Percentiles rank a stretch among this genome's conserved stretches.
phyloP scores from a whole-genome alignment of 129 eudicot species.

The Kitagawia praeruptora region DNA sequence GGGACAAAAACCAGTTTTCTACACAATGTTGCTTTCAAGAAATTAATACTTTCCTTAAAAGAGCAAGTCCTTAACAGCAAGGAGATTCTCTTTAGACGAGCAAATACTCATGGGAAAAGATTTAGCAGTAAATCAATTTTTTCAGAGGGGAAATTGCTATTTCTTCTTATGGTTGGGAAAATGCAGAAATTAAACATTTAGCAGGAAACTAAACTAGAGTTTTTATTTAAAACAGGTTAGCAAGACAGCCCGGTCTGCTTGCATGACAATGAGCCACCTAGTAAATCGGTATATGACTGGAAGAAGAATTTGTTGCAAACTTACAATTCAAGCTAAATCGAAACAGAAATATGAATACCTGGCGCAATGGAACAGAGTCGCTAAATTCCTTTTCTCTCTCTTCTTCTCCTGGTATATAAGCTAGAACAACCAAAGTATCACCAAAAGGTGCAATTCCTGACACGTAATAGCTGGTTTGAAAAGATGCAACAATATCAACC shows the following conservation, averaged over 20 bases:
- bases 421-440: constrained; percentile 87
- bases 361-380: constrained; percentile 65
- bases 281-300: background rate
- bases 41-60: too few relatives aligned
- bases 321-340: background rate
- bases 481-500: constrained; percentile 96
- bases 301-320: background rate
- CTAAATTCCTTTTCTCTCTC: constrained; percentile 76
- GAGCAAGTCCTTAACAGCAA: background rate
- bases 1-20: background rate
- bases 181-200: background rate
- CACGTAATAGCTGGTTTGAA: constrained; percentile 87
- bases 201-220: background rate
- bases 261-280: background rate
- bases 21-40: background rate
- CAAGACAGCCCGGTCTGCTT: background rate
- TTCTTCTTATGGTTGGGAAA: background rate
- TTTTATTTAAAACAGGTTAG: background rate
- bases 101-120: background rate
- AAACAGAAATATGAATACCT: constrained; percentile 38
- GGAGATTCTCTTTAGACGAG: too few relatives aligned
- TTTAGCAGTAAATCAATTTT: background rate
- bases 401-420: constrained; percentile 86
- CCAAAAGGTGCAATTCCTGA: constrained; percentile 98
- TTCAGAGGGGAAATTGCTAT: background rate